A percentile compares a stretch with the other conserved stretches of the same genome.
phyloP scores from a whole-genome alignment of 495 filamentous ascomycete species.

The Penicillium mononematosum region DNA sequence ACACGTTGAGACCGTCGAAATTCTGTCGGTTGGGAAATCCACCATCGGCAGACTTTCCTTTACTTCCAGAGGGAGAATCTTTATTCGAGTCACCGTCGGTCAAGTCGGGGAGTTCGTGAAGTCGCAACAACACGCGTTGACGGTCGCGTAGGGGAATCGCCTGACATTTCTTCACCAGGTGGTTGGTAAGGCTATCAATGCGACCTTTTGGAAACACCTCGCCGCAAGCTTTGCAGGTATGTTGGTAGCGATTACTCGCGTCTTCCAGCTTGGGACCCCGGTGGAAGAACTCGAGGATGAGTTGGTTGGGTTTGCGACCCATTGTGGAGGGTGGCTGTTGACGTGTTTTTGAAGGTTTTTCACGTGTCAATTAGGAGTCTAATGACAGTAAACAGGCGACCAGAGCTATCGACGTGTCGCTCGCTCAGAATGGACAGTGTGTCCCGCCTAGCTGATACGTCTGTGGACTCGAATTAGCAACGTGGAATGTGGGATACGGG shows the following conservation, averaged over 20 bases:
- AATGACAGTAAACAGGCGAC: neutral
- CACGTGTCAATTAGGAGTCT: neutral
- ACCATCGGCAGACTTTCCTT: slow-evolving; percentile 41
- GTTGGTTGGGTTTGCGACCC: slow-evolving; percentile 77
- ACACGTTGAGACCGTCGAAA: slow-evolving; percentile 73
- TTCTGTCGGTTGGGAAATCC: slow-evolving; percentile 50
- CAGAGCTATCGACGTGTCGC: neutral
- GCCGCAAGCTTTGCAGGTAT: slow-evolving; percentile 82
- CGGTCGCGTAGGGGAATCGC: slow-evolving; percentile 66
- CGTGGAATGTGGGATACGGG: slow-evolving; percentile 2
- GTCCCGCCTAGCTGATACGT: slow-evolving; percentile 1
- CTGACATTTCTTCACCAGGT: slow-evolving; percentile 79
- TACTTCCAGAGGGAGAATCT: slow-evolving; percentile 36
- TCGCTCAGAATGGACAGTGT: neutral
- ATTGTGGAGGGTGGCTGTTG: slow-evolving; percentile 41
- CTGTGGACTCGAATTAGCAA: slow-evolving; percentile 2
- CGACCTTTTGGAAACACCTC: slow-evolving; percentile 83
- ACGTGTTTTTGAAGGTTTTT: slow-evolving; percentile 9
- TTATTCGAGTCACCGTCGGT: slow-evolving; percentile 40
- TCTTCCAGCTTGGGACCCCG: slow-evolving; percentile 79
- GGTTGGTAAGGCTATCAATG: slow-evolving; percentile 72
- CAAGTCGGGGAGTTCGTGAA: slow-evolving; percentile 49
- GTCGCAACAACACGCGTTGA: slow-evolving; percentile 61
- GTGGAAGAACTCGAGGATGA: slow-evolving; percentile 82
- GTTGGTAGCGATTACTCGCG: slow-evolving; percentile 81